phyloP scores from a whole-genome alignment of 768 basidiomycete genomes.

The Tulasnella sp. region DNA sequence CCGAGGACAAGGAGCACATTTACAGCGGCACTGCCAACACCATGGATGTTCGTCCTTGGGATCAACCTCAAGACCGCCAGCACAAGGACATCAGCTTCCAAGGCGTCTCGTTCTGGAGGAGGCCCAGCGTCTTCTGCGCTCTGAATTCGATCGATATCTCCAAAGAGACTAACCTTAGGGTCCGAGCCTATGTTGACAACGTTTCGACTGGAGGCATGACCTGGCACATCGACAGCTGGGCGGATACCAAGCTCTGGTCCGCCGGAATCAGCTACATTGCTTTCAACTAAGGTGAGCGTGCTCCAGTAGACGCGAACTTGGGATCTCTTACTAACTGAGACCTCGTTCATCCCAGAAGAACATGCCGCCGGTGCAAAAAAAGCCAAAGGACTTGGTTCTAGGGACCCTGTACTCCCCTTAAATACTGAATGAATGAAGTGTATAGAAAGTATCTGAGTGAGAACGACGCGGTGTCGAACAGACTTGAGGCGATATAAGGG shows the following conservation, averaged over 20 bases:
- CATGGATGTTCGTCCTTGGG: conserved; percentile 20
- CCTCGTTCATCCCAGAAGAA: neutral
- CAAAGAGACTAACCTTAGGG: neutral
- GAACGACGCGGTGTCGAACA: too few relatives aligned
- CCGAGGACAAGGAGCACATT: conserved; percentile 24
- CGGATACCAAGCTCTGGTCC: neutral
- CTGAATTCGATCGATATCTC: conserved; percentile 27
- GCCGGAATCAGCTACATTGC: conserved; percentile 1
- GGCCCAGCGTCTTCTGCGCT: conserved; percentile 25
- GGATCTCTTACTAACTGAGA: neutral
- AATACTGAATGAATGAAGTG: neutral
- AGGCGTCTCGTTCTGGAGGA: conserved; percentile 10
- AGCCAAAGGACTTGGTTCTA: neutral
- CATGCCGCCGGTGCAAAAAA: neutral
- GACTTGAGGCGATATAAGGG: too few relatives aligned
- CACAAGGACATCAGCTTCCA: neutral
- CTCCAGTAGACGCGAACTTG: neutral
- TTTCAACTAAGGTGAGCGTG: neutral
- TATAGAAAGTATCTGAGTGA: neutral
- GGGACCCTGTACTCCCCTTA: neutral
- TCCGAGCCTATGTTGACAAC: neutral
- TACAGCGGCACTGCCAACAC: conserved; percentile 19
- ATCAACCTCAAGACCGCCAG: neutral
- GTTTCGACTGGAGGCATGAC: conserved; percentile 21
- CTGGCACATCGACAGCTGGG: conserved; percentile 30